Evolutionary conservation across 306 rosid genomes (phyloP), one percentile per base, ranked within the genome.

Genomic region (Cyclanthera cordifolia): DNA sequence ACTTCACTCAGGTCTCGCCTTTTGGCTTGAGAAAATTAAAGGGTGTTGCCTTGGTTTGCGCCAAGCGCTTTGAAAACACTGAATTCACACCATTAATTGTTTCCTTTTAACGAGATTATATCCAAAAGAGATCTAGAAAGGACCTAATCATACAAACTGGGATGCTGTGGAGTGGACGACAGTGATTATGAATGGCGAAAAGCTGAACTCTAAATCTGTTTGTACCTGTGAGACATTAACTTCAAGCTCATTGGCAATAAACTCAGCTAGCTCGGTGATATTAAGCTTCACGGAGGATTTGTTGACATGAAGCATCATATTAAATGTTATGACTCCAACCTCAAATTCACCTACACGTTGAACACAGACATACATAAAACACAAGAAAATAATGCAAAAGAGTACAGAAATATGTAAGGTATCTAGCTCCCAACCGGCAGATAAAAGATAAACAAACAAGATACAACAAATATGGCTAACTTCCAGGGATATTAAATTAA

Each of bases 211-310:
- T 61, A 61, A 65, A 63, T 65, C 39, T 57, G 69, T 53, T 67
- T 6, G 52, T 78, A 84, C 86, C 83, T 79, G 83, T 49, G 86
- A 82, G 64, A 67, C 66, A 48, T 74, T 39, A 30, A 82, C 76
- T 34, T 61, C 77, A 71, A 82, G 75, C 58, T 55, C 83, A 21
- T 61, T 71, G 43, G 82, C 84, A 77, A 82, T 82, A 51, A 78
- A 76, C 43, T 71, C 78, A 12, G 81, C 32, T 37, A 82, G 81
- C 53, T 79, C 86, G 4, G 82, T 82, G 55, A 82, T 67, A 67
- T 82, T 82, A 41, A 76, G 75, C 45, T 73, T 74, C 68, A 57
- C 57, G 10, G 50, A 27, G 49, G 82, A 74, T 75, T 67, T 61
- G 51, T 77, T 82, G 73, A 54, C 45, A 46, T 73, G 69, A 39